These are phyloP conservation scores for Pulveroboletus sp. DNA, from an alignment of 768 basidiomycete genomes.

Conservation along the genomic window DNA sequence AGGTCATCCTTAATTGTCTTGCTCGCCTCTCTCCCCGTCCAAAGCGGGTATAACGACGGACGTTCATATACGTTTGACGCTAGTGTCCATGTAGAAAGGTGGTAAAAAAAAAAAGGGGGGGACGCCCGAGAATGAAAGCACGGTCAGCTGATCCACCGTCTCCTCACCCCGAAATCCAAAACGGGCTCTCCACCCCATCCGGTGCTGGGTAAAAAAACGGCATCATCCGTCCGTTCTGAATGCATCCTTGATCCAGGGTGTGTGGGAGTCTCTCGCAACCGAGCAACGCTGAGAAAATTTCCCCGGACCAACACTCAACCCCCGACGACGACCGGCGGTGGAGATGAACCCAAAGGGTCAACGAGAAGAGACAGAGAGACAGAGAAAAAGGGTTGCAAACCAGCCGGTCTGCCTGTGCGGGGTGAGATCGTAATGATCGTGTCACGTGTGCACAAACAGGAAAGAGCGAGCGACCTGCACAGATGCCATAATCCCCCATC, in stretches of 20 bases:
- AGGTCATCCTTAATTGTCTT: neutral
- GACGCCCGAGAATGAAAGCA: too few relatives aligned
- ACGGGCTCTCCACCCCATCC: too few relatives aligned
- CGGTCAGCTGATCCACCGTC: too few relatives aligned
- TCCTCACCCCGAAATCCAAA: too few relatives aligned
- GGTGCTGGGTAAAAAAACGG: neutral
- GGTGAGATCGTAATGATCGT: conserved; percentile 1
- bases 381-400: neutral
- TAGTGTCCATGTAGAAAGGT: neutral
- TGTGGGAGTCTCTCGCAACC: neutral
- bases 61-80: neutral
- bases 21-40: neutral
- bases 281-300: neutral
- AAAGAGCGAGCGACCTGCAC: neutral
- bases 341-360: neutral
- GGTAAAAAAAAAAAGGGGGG: neutral
- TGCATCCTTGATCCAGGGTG: neutral
- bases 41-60: neutral
- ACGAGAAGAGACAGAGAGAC: neutral
- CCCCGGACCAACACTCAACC: neutral
- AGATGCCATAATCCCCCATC: conserved; percentile 15
- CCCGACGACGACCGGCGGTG: neutral
- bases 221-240: neutral
- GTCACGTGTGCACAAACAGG: conserved; percentile 1
- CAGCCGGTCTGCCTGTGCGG: conserved; percentile 8